Conservation (phyloP, 192 early-diverging fungal species). For the Mortierella alpina region DNA sequence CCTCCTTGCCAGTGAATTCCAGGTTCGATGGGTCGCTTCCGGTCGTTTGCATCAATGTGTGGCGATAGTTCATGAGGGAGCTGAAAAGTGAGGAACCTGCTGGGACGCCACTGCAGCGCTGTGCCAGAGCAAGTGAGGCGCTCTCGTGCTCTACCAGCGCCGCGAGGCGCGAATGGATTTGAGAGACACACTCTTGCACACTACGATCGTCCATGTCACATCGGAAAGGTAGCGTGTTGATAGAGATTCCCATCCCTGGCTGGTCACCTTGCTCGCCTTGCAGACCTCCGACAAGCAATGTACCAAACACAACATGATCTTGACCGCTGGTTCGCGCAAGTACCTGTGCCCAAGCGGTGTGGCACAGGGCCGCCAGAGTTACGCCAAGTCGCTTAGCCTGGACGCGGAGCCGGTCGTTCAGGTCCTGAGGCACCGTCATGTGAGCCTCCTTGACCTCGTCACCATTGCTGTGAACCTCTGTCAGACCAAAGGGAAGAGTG, state of each 20-base stretch:
- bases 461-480: neutral
- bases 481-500: slow-evolving; percentile 1
- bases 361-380: neutral
- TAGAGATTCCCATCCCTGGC: slow-evolving; percentile 4
- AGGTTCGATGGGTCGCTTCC: neutral
- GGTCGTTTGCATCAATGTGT: neutral
- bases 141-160: slow-evolving; percentile 15
- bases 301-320: slow-evolving; percentile 3
- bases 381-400: slow-evolving; percentile 3
- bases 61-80: slow-evolving; percentile 12
- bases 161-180: neutral
- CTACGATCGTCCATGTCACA: slow-evolving; percentile 5
- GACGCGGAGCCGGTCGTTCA: neutral
- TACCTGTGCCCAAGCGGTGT: slow-evolving; percentile 16
- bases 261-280: neutral
- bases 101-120: slow-evolving; percentile 17
- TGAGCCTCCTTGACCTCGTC: neutral
- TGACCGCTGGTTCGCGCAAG: slow-evolving; percentile 4
- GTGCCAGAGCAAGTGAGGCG: slow-evolving; percentile 9
- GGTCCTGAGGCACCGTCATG: neutral
- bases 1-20: slow-evolving; percentile 6
- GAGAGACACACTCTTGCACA: slow-evolving; percentile 1
- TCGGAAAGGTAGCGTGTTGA: slow-evolving; percentile 25
- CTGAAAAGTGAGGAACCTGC: slow-evolving; percentile 12
- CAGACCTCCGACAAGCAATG: slow-evolving; percentile 2